These are phyloP conservation scores for Mycena polygramma DNA, from an alignment of 768 basidiomycete genomes.

Conservation along the genomic window DNA sequence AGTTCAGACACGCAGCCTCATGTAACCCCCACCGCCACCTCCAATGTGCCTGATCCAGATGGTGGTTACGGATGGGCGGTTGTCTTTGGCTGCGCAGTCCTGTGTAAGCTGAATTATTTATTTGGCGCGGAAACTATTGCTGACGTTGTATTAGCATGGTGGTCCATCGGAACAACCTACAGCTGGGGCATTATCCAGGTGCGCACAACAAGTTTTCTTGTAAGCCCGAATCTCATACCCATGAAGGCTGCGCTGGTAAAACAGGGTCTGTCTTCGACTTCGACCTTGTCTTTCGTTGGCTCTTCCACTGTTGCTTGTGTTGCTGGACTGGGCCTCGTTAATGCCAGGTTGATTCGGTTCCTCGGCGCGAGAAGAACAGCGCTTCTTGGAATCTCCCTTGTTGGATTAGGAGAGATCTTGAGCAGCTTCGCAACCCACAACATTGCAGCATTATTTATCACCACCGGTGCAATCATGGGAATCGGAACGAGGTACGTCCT, in stretches of 20 bases:
- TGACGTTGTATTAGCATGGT: slow-evolving; percentile 36
- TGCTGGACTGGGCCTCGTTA: slow-evolving; percentile 45
- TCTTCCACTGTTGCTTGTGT: slow-evolving; percentile 46
- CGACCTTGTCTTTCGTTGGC: slow-evolving; percentile 49
- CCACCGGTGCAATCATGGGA: slow-evolving; percentile 47
- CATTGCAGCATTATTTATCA: slow-evolving; percentile 39
- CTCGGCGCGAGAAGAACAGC: slow-evolving; percentile 46
- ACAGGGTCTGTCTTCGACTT: slow-evolving; percentile 41
- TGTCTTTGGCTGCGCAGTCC: slow-evolving; percentile 46
- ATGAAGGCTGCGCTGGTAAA: slow-evolving; percentile 43
- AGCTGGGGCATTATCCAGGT: slow-evolving; percentile 47
- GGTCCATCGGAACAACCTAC: slow-evolving; percentile 43
- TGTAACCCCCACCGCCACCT: background rate
- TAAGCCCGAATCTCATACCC: too few relatives aligned
- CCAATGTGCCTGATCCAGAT: slow-evolving; percentile 35
- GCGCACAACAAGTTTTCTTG: too few relatives aligned
- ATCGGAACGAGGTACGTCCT: slow-evolving; percentile 43
- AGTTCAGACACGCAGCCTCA: background rate
- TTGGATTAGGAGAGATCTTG: slow-evolving; percentile 46
- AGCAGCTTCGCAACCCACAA: slow-evolving; percentile 44
- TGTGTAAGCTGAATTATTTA: slow-evolving; percentile 37
- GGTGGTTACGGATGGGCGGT: slow-evolving; percentile 49
- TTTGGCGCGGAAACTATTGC: background rate
- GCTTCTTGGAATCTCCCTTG: slow-evolving; percentile 43
- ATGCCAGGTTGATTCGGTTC: slow-evolving; percentile 45